phyloP scores from a whole-genome alignment of 1,284 basidiomycete genomes.

The Malassezia brasiliensis region DNA sequence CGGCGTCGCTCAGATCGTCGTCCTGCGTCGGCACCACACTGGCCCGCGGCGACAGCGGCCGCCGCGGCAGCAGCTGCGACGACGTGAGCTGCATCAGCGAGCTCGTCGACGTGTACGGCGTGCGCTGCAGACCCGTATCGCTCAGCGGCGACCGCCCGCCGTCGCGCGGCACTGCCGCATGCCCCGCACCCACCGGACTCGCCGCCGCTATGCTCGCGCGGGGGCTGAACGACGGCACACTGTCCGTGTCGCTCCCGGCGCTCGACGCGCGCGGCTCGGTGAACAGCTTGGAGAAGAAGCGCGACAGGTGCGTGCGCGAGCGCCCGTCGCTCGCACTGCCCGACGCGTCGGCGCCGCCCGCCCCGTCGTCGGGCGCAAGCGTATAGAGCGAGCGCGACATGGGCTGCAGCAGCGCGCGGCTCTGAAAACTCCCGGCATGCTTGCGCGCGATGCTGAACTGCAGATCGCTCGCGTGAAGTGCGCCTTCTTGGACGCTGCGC shows the following conservation, averaged over 20 bases:
- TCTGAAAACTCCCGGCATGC: constrained; percentile 1
- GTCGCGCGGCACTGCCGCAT: neutral
- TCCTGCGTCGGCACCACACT: neutral
- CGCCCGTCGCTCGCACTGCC: neutral
- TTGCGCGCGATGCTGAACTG: neutral
- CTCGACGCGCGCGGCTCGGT: neutral
- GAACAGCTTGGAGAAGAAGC: constrained; percentile 9
- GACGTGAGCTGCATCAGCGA: neutral
- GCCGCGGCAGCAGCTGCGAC: constrained; percentile 4
- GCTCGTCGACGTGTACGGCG: neutral
- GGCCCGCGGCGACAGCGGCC: constrained; percentile 7
- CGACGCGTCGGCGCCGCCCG: neutral
- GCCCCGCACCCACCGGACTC: neutral
- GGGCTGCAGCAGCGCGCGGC: neutral
- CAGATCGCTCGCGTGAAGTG: too few species aligned
- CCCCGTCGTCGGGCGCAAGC: neutral
- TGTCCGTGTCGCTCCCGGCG: neutral
- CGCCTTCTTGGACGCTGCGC: neutral
- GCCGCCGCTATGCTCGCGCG: neutral
- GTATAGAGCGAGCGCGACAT: neutral
- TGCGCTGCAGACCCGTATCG: neutral
- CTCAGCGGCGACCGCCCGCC: neutral
- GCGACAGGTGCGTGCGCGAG: neutral
- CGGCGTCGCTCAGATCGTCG: constrained; percentile 4
- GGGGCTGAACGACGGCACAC: neutral